These are phyloP conservation scores for Gossypium longicalyx DNA, from an alignment of 345 rosid species.

Conservation along the genomic window DNA sequence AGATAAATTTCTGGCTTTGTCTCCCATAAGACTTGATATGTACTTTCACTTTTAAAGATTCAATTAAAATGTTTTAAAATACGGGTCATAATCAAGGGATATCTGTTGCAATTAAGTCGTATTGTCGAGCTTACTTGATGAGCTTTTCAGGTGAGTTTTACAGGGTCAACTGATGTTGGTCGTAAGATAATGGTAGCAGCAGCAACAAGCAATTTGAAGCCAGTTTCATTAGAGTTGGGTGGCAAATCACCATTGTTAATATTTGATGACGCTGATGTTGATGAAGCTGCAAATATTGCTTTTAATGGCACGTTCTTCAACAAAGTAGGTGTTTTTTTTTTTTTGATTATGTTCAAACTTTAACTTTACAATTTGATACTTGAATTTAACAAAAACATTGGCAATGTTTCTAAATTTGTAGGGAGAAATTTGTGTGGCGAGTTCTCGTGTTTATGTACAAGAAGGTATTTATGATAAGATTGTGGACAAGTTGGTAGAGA, in stretches of 20 bases:
- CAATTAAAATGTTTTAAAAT: too few species aligned
- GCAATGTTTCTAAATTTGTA: neutral
- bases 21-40: too few species aligned
- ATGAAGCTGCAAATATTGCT: slow-evolving; percentile 57
- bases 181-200: slow-evolving; percentile 66
- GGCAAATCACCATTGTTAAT: slow-evolving; percentile 79
- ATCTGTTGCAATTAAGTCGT: too few species aligned
- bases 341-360: too few species aligned
- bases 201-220: slow-evolving; percentile 72
- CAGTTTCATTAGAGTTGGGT: slow-evolving; percentile 72
- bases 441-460: slow-evolving; percentile 77
- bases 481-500: slow-evolving; percentile 44
- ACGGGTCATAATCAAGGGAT: too few species aligned
- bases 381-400: neutral
- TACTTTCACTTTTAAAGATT: too few species aligned
- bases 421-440: slow-evolving; percentile 80
- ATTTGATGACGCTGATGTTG: slow-evolving; percentile 68
- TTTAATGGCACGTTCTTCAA: slow-evolving; percentile 43
- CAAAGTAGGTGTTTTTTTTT: slow-evolving; percentile 34
- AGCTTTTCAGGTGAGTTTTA: slow-evolving; percentile 56
- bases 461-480: slow-evolving; percentile 69
- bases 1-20: too few species aligned
- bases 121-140: neutral
- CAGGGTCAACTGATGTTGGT: slow-evolving; percentile 83
- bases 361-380: neutral